Evolutionary conservation across 164 flowering plant species (phyloP).

Genomic region (Aristolochia fimbriata): DNA sequence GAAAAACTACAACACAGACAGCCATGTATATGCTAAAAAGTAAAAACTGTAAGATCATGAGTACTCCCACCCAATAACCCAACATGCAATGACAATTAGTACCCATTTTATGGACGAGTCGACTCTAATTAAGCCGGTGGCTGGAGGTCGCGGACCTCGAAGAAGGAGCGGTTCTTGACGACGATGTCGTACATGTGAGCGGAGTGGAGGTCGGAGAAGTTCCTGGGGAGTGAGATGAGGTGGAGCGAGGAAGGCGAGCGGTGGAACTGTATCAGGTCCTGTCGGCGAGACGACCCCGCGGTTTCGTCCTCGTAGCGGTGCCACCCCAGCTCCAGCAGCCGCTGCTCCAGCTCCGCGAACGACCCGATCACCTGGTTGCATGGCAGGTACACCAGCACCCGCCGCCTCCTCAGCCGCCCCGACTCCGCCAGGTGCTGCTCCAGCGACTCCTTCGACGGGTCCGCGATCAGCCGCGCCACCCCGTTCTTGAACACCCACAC

Average conservation of each 20-base stretch:
- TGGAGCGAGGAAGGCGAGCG: conserved; percentile 22
- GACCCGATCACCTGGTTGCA: conserved; percentile 29
- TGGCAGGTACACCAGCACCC: conserved; percentile 34
- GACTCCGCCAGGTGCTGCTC: conserved; percentile 27
- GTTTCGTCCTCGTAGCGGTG: conserved; percentile 24
- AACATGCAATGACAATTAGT: not conserved
- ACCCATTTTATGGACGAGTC: not conserved
- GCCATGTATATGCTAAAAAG: not conserved
- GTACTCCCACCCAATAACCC: not conserved
- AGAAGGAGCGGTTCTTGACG: conserved; percentile 49
- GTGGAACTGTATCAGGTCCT: conserved; percentile 39
- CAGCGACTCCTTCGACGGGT: conserved; percentile 39
- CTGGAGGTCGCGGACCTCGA: conserved; percentile 36
- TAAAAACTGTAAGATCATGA: not conserved
- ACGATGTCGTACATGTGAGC: conserved; percentile 52
- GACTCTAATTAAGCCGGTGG: not conserved
- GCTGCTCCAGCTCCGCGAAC: conserved; percentile 33
- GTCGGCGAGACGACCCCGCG: conserved; percentile 6
- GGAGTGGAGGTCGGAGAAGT: conserved; percentile 30
- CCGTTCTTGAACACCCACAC: conserved; percentile 48
- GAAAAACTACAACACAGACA: not conserved
- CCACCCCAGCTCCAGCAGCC: conserved; percentile 42
- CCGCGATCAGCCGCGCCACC: conserved; percentile 26
- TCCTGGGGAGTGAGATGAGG: conserved; percentile 35
- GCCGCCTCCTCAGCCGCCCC: conserved; percentile 30